Evolutionary conservation across 768 basidiomycete genomes (phyloP), one percentile per base, ranked within the genome.

Genomic region (Serendipita sp.): DNA sequence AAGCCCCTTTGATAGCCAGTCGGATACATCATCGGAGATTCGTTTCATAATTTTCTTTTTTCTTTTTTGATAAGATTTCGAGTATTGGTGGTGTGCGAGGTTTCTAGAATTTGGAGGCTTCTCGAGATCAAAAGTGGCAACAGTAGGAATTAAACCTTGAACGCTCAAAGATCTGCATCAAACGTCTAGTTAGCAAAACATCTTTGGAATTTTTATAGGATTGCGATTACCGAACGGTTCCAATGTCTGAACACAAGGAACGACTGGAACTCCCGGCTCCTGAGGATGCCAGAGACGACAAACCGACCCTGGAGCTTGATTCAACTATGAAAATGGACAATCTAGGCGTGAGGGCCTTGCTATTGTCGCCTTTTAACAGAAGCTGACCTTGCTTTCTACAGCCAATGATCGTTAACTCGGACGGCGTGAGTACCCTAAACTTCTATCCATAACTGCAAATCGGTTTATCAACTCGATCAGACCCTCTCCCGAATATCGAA

Each of bases 321-420:
- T 32, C 28, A 30, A 60, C 28, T 28, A 38, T 60, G 4, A 60
- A 60, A 60, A 24, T 60, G 24, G 56, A 60, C 28, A 60, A 60
- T n/a, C 56, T 60, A n/a, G 56, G 56, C 16, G 56, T 60, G 11
- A 60, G 56, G 10, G 56, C 10, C 28, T 28, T 8, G 4, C 32
- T 28, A 24, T 28, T 35, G 10, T 11, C 10, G 24, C 3, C 24
- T 32, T n/a, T n/a, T 32, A 10, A 53, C n/a, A 5, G 5, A 32
- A n/a, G 10, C 16, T 37, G 10, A n/a, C 10, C 24, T 35, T 32
- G 10, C 18, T 4, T 32, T 60, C 16, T 8, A 8, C 32, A 60
- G 56, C 56, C 56, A 24, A 60, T 60, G 56, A 32, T 60, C 56
- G 35, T 60, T 35, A 60, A 60, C 56, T 60, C 56, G 24, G 56